Base-by-base conservation (phyloP, 2,329 filamentous ascomycete species). In the Trichophyton rubrum region DNA sequence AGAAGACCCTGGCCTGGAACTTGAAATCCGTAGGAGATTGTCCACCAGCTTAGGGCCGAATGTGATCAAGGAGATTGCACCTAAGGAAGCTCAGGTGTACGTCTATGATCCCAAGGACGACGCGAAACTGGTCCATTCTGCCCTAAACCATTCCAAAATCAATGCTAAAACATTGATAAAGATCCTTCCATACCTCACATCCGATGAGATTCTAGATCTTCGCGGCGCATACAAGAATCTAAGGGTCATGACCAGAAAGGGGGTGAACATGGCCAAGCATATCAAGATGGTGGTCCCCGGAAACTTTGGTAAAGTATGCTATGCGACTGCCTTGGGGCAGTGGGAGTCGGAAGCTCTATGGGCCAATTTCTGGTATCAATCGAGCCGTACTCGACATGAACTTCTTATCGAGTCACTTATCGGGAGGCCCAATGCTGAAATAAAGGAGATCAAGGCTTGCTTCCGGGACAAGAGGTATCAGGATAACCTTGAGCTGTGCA, bases 361-460 rank as follows among this genome's bases (percentile, higher is more conserved):
- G 91, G 90, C 92, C 62, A 97, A 96, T 72, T 96, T 90, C 74
- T 97, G 90, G 86, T 97, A 96, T 75, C 92, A 96, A 70, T 86
- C 86, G 41, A 88, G 92, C 72, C 88, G 86, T 68, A 89, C 86
- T 6, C 82, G 90, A 2, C 84, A 91, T 4, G 92, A 97, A 73
- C 80, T 99, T 40, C 82, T 99, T 59, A 96, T 97, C 67, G 93
- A 99, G 74, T 84, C 86, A 4, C 81, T 99, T 20, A 95, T 96
- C 85, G 93, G 93, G 0, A 84, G 91, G 4, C 85, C 85, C 30
- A 96, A 96, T 72, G 79, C 83, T n/a, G 93, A 97, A 69, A 89
- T 97, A 64, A 81, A 83, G 9, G 80, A 82, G 63, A 96, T 99
- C 78, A 96, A 95, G 73, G 84, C 88, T 17, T 82, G 85, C 0